These are phyloP conservation scores for Puccinia novopanici DNA, from an alignment of 1,284 basidiomycete genomes.

Conservation along the genomic window DNA sequence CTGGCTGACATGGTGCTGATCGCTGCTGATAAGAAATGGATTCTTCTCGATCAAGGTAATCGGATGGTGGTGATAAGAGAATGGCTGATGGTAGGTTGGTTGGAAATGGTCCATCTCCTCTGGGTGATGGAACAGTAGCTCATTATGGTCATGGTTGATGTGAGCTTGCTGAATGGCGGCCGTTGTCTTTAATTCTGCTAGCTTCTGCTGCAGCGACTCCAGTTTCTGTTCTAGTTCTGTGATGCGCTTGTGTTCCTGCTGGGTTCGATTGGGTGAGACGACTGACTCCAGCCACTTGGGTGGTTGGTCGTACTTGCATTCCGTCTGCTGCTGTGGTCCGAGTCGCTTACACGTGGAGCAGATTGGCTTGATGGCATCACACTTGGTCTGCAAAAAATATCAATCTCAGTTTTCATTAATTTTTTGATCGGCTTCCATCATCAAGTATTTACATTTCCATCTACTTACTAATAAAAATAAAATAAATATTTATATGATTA, in stretches of 20 bases:
- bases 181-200: neutral
- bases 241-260: neutral
- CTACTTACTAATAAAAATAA: too few relatives aligned
- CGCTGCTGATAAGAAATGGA: too few relatives aligned
- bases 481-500: too few relatives aligned
- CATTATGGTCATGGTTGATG: neutral
- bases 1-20: too few relatives aligned
- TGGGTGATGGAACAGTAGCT: neutral
- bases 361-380: conserved; percentile 47
- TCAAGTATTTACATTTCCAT: too few relatives aligned
- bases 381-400: conserved; percentile 34
- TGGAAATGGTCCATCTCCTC: too few relatives aligned
- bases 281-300: conserved; percentile 49
- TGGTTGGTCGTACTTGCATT: conserved; percentile 49
- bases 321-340: neutral
- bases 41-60: too few relatives aligned
- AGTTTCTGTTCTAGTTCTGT: conserved; percentile 33
- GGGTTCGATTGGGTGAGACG: conserved; percentile 5
- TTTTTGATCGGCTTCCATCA: neutral
- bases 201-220: conserved; percentile 19
- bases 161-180: conserved; percentile 6
- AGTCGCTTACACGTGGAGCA: conserved; percentile 44
- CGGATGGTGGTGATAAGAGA: too few relatives aligned
- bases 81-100: too few relatives aligned
- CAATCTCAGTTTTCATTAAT: neutral